Evolutionary conservation across 2,329 filamentous ascomycete genomes (phyloP), one percentile per base, ranked within the genome.

Genomic region (Verticillium longisporum): DNA sequence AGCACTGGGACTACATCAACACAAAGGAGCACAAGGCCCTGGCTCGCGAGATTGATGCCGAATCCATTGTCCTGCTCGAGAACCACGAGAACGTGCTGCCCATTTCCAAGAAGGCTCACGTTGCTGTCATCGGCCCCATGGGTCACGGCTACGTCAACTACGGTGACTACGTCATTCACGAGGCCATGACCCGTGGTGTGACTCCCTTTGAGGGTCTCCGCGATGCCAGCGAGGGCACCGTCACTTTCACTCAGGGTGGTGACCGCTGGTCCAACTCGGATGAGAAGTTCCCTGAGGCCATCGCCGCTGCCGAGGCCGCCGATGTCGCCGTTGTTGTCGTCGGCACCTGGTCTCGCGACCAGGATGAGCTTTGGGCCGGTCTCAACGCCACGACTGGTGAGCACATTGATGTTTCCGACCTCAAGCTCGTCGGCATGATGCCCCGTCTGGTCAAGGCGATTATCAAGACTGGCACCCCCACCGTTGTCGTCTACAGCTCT

Each of bases 51-150:
- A 74, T 90, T 2, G 88, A 89, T 62, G 78, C 82, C 1, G 88
- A 90, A 69, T 85, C 82, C 31, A 86, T 87, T 53, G 79, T 87
- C 5, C 75, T 87, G 7, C 76, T 87, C 1, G 83, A 87, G 72
- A 86, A 87, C 67, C 81, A 84, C 60, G 73, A 83, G 41, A 73
- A 77, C 13, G 69, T 77, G 3, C 74, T 87, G 7, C 84, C 84
- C 0, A 64, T 87, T 55, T 80, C 79, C 64, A 90, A 88, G 69
- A 79, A 83, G 7, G 87, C 86, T n/a, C 86, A 83, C 15, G 80
- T 91, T 61, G 88, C 88, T 5, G 86, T 92, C 15, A 89, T 92
- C 67, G 89, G 89, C 0, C 88, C 88, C 1, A 91, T 92, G 85
- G 88, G 86, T 1, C 83, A 88, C 66, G 86, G 84, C 0, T 88